These are phyloP conservation scores for Ligustrum vulgare DNA, from an alignment of 257 asterid species.

Conservation along the genomic window DNA sequence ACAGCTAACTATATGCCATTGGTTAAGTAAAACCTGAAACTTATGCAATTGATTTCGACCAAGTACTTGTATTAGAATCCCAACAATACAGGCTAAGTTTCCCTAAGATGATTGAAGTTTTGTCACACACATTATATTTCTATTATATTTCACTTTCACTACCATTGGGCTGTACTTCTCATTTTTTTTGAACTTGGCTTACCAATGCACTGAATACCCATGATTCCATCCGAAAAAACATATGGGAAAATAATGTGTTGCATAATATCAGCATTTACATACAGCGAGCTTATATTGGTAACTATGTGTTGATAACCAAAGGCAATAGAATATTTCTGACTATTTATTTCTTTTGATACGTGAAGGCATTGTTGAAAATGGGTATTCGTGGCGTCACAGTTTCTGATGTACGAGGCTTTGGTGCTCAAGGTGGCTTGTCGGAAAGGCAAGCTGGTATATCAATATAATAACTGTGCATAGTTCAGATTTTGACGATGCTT, in stretches of 20 bases:
- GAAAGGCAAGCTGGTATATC: constrained; percentile 90
- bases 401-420: constrained; percentile 95
- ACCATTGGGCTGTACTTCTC: background rate
- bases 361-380: constrained; percentile 81
- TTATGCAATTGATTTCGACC: background rate
- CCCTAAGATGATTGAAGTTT: background rate
- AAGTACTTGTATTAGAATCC: background rate
- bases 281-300: background rate
- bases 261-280: background rate
- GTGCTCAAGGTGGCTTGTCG: constrained; percentile 90
- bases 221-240: background rate
- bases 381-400: constrained; percentile 96
- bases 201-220: background rate
- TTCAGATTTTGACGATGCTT: constrained; percentile 10
- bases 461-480: constrained; percentile 12
- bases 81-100: background rate
- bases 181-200: background rate
- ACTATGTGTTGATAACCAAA: background rate
- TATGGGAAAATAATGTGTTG: background rate
- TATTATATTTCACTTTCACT: background rate
- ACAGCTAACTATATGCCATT: background rate
- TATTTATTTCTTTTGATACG: constrained; percentile 16
- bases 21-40: background rate
- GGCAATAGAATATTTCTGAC: constrained; percentile 13
- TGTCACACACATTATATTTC: background rate